These are phyloP conservation scores for Coemansia sp. DNA, from an alignment of 192 early-diverging fungal species.

Conservation along the genomic window DNA sequence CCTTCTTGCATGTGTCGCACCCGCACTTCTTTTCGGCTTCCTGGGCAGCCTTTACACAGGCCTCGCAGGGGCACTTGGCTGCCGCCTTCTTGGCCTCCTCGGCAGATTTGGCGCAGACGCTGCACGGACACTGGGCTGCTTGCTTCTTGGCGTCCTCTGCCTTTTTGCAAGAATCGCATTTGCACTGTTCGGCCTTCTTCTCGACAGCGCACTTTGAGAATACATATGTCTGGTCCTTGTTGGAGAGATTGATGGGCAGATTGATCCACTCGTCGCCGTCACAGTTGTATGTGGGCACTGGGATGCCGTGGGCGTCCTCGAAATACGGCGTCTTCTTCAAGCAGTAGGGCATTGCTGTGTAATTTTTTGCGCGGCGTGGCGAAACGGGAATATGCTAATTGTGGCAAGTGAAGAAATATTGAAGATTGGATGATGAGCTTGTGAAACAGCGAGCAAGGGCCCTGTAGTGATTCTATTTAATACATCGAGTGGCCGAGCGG, in stretches of 20 bases:
- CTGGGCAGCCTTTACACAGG: constrained; percentile 14
- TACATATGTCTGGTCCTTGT: constrained; percentile 49
- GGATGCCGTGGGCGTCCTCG: constrained; percentile 33
- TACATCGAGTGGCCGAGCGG: background rate
- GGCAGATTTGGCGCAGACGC: constrained; percentile 21
- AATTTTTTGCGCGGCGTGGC: constrained; percentile 8
- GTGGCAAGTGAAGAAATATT: background rate
- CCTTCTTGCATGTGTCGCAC: constrained; percentile 25
- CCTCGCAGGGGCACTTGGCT: constrained; percentile 6
- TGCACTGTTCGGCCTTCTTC: constrained; percentile 33
- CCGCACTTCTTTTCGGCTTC: constrained; percentile 16
- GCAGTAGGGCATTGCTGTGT: constrained; percentile 41
- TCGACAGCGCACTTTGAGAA: constrained; percentile 40
- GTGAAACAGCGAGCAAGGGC: constrained; percentile 5
- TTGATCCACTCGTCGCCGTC: constrained; percentile 53
- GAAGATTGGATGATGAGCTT: background rate
- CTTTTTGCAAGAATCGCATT: constrained; percentile 35
- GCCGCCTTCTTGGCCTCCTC: constrained; percentile 19
- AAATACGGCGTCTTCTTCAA: constrained; percentile 51
- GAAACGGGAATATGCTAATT: background rate
- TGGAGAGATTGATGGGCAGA: constrained; percentile 50
- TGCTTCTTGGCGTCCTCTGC: constrained; percentile 30
- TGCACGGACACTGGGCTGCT: constrained; percentile 30
- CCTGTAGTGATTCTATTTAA: constrained; percentile 15
- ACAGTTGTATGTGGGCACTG: constrained; percentile 49